Evolutionary conservation across 129 eudicot species (phyloP).

Genomic region (Pseudognaphalium luteoalbum): DNA sequence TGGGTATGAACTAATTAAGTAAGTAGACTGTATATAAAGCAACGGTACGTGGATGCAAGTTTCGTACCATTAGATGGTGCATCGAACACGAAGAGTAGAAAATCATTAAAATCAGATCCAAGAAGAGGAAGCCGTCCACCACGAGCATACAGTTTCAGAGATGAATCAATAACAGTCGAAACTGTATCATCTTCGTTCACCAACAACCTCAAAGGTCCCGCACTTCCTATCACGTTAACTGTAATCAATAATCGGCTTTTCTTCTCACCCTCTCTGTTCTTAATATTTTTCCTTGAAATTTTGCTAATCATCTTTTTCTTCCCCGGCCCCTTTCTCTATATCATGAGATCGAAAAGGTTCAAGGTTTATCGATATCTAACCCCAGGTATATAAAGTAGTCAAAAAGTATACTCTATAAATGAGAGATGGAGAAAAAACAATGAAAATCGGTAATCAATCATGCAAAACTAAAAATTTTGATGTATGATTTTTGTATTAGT

Average conservation of each 20-base stretch:
- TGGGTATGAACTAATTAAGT: no score
- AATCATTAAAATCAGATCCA: conserved; percentile 40
- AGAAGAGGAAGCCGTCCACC: conserved; percentile 60
- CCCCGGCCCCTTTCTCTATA: not conserved
- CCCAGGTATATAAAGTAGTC: conserved; percentile 1
- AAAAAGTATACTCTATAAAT: not conserved
- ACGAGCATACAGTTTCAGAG: conserved; percentile 49
- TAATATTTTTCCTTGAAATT: conserved; percentile 5
- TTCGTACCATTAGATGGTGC: conserved; percentile 20
- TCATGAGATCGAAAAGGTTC: not conserved
- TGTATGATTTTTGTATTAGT: not conserved
- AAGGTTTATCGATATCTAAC: not conserved
- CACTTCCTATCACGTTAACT: conserved; percentile 52
- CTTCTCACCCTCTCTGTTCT: conserved; percentile 4
- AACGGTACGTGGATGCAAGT: no score
- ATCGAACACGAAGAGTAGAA: conserved; percentile 43
- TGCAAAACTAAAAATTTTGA: not conserved
- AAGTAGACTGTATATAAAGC: no score
- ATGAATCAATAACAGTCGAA: conserved; percentile 40
- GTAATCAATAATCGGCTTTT: conserved; percentile 47
- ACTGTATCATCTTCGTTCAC: conserved; percentile 49
- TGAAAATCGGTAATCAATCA: not conserved
- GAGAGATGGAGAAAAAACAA: not conserved
- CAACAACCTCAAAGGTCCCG: conserved; percentile 56
- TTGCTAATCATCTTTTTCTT: not conserved